These are phyloP conservation scores for Ceratocystis huliohia DNA, from an alignment of 2,329 filamentous ascomycete genomes.

Conservation along the genomic window DNA sequence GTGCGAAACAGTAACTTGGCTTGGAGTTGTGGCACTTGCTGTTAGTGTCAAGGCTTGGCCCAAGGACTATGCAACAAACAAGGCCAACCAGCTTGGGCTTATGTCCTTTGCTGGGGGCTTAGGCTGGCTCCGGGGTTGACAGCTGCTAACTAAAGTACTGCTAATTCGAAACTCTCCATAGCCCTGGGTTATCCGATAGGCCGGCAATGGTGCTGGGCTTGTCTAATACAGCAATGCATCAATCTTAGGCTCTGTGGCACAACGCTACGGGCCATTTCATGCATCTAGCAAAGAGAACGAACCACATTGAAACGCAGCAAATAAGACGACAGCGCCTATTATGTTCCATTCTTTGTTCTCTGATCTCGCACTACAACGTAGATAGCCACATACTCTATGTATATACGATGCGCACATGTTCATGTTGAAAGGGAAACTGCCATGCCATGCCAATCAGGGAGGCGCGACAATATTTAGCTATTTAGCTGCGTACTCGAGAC, in stretches of 20 bases:
- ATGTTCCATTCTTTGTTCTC: too few relatives aligned
- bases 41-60: not conserved
- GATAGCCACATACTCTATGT: too few relatives aligned
- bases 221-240: not conserved
- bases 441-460: not conserved
- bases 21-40: not conserved
- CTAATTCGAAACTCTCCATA: slow-evolving; percentile 6
- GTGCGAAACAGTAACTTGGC: not conserved
- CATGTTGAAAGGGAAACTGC: not conserved
- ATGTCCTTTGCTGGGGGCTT: not conserved
- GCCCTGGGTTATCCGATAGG: not conserved
- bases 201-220: not conserved
- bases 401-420: too few relatives aligned
- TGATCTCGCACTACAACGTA: too few relatives aligned
- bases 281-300: slow-evolving; percentile 6
- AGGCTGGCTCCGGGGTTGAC: not conserved
- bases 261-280: slow-evolving; percentile 13
- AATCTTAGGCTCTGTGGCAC: slow-evolving; percentile 6
- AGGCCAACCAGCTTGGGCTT: not conserved
- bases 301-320: not conserved
- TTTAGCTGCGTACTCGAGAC: not conserved
- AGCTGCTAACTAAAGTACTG: slow-evolving; percentile 9
- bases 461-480: not conserved
- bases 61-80: not conserved
- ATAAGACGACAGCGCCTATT: not conserved